Conservation (phyloP, 768 basidiomycete species). For the Calocera cornea region DNA sequence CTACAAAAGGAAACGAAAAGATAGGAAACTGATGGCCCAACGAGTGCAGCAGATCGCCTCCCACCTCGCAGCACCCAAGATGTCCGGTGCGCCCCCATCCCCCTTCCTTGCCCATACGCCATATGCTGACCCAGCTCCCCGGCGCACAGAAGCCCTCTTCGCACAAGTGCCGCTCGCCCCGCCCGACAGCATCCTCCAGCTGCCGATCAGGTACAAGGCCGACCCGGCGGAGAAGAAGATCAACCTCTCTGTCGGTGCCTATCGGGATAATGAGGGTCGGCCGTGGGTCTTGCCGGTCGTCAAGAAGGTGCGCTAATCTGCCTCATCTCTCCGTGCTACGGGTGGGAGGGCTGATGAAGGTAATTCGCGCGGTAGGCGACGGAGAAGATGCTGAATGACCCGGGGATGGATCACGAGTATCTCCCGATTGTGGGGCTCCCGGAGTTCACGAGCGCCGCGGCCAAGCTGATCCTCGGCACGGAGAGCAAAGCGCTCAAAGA, state of each 20-base stretch:
- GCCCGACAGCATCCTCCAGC: slow-evolving; percentile 83
- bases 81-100: slow-evolving; percentile 6
- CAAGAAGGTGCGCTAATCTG: slow-evolving; percentile 60
- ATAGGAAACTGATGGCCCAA: slow-evolving; percentile 12
- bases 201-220: slow-evolving; percentile 78
- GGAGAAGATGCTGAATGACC: slow-evolving; percentile 50
- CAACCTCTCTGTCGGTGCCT: slow-evolving; percentile 88
- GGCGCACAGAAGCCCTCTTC: slow-evolving; percentile 31
- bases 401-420: slow-evolving; percentile 77
- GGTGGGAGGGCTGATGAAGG: not conserved
- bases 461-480: slow-evolving; percentile 65
- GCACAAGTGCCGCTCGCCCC: slow-evolving; percentile 66
- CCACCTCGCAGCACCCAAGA: slow-evolving; percentile 2
- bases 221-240: slow-evolving; percentile 65
- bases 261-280: slow-evolving; percentile 74
- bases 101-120: not conserved
- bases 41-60: slow-evolving; percentile 12
- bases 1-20: too few species aligned
- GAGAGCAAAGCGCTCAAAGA: slow-evolving; percentile 58
- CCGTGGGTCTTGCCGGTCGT: slow-evolving; percentile 89
- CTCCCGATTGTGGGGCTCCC: slow-evolving; percentile 80
- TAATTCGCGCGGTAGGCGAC: slow-evolving; percentile 43
- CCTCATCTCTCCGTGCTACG: not conserved
- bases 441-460: slow-evolving; percentile 69
- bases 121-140: not conserved